Evolutionary conservation across 2,329 filamentous ascomycete species (phyloP), one percentile per base, ranked within the genome.

Genomic region (Allantophomopsis lycopodina): DNA sequence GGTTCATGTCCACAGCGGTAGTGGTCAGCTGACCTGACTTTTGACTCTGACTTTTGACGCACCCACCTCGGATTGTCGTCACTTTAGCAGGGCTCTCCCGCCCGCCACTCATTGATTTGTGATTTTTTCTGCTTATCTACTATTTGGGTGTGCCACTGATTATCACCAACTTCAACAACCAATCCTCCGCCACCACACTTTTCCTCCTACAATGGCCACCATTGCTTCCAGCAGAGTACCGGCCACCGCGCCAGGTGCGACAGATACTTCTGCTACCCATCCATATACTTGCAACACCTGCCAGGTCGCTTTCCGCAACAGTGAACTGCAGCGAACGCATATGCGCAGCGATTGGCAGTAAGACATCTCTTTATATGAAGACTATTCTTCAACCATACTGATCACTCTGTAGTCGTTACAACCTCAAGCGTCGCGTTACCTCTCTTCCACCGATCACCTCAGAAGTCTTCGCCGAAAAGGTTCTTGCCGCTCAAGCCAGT

Each of bases 331-430:
- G 64, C 80, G 91, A 58, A 79, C 76, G 31, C 91, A 98, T 59
- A 98, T 98, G 91, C 87, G 91, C 60, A 91, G 82, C 52, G 91
- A 98, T 65, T 98, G 91, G 91, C 89, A 98, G 83, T 91, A 71
- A 65, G 84, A 79, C 5, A 40, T 38, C 37, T 18, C 23, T 40
- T 8, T 3, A 8, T 12, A 28, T 28, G 23, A 12, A 38, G 32
- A 17, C n/a, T 40, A 32, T 40, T 31, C 41, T n/a, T 13, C 18
- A 31, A 35, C 36, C 33, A 38, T 40, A 38, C 44, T 56, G 40
- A 53, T 23, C 21, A 39, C 36, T n/a, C 35, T 39, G 15, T 43
- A 91, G 84, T 60, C 80, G 91, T 48, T 95, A 95, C 63, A 98
- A 98, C 60, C 74, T 96, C 53, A 95, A 96, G 66, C 84, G 91